Evolutionary conservation across 2,329 filamentous ascomycete species (phyloP).

Genomic region (Sarocladium brachiariae): DNA sequence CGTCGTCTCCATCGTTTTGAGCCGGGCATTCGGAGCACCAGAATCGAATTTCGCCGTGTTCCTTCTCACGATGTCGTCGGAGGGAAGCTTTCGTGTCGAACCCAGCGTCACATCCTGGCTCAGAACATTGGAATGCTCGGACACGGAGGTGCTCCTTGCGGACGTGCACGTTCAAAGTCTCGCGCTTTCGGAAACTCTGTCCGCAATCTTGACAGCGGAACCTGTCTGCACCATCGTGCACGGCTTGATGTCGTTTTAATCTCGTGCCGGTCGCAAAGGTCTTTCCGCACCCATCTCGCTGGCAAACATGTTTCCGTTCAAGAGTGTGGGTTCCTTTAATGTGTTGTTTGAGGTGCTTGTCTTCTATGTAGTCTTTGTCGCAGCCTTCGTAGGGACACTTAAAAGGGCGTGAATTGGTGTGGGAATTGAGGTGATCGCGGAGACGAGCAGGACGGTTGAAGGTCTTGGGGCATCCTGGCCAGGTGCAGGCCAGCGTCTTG

Average conservation of each 20-base stretch:
- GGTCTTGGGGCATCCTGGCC: conserved; percentile 67
- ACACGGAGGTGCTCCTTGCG: conserved; percentile 66
- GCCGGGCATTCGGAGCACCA: conserved; percentile 68
- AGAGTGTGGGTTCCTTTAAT: conserved; percentile 73
- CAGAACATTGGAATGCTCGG: conserved; percentile 64
- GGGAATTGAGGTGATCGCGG: conserved; percentile 72
- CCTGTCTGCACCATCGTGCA: conserved; percentile 66
- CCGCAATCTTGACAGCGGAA: conserved; percentile 70
- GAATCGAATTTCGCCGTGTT: conserved; percentile 64
- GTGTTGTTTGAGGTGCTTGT: conserved; percentile 81
- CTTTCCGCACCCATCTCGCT: conserved; percentile 67
- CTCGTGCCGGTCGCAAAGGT: conserved; percentile 74
- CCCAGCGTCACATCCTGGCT: conserved; percentile 48
- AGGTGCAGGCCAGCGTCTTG: conserved; percentile 73
- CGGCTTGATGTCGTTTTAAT: conserved; percentile 68
- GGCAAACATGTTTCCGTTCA: conserved; percentile 64
- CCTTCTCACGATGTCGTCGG: conserved; percentile 61
- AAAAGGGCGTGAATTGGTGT: conserved; percentile 79
- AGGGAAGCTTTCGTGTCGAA: conserved; percentile 71
- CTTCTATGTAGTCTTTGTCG: conserved; percentile 76
- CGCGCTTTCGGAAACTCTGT: conserved; percentile 78
- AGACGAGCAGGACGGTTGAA: conserved; percentile 84
- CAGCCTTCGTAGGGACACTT: conserved; percentile 64
- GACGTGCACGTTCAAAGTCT: conserved; percentile 78
- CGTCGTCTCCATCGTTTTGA: conserved; percentile 23